Percentiles rank a stretch among this genome's conserved stretches.
These are phyloP conservation scores for Sisymbrium irio DNA, from an alignment of 345 rosid genomes.

Conservation along the genomic window DNA sequence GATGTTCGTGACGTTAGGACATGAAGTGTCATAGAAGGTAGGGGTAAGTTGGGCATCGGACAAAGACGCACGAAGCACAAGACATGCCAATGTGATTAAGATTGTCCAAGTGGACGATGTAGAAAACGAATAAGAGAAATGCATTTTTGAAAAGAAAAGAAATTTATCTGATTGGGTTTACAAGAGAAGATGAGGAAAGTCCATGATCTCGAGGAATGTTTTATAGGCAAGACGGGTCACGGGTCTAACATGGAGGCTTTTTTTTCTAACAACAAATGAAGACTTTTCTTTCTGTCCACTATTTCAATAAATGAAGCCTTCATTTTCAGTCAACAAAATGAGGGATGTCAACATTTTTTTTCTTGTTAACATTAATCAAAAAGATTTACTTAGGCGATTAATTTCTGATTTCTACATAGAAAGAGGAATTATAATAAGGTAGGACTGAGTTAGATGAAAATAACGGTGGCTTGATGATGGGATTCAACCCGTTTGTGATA, in stretches of 20 bases:
- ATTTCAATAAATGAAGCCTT: too few species aligned
- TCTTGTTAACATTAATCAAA: neutral
- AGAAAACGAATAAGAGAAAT: neutral
- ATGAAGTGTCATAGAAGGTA: slow-evolving; percentile 42
- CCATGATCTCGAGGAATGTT: neutral
- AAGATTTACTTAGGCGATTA: neutral
- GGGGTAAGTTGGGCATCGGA: slow-evolving; percentile 37
- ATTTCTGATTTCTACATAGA: neutral
- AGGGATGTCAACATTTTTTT: neutral
- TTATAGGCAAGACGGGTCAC: neutral
- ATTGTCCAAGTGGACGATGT: slow-evolving; percentile 2
- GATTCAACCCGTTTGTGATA: too few species aligned
- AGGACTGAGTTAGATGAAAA: neutral
- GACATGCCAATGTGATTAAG: slow-evolving; percentile 6
- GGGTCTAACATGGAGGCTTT: neutral
- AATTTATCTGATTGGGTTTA: neutral
- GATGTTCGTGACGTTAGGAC: slow-evolving; percentile 47
- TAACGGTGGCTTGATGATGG: neutral
- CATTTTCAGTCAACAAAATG: too few species aligned
- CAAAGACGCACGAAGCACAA: slow-evolving; percentile 5
- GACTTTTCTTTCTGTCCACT: too few species aligned
- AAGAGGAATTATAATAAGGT: neutral
- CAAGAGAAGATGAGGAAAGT: slow-evolving; percentile 5
- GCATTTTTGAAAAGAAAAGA: neutral
- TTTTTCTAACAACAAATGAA: neutral